Evolutionary conservation across 1,284 basidiomycete species (phyloP).

Genomic region (Ustilago hordei): DNA sequence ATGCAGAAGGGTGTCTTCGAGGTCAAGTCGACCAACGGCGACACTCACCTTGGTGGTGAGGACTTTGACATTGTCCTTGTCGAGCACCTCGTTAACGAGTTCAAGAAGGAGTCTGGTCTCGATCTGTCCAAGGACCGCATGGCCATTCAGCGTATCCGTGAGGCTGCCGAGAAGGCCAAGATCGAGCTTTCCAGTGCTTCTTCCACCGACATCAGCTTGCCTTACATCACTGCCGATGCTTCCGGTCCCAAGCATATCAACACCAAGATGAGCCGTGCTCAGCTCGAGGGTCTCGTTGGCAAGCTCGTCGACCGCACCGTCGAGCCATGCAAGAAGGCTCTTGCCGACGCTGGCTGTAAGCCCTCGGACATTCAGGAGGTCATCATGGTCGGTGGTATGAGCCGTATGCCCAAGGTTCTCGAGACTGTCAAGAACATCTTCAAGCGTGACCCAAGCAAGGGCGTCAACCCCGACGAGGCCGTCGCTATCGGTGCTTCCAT

Average conservation of each 20-base stretch:
- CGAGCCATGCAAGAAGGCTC: conserved; percentile 97
- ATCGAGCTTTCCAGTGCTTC: conserved; percentile 86
- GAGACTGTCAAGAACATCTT: conserved; percentile 94
- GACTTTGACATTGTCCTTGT: conserved; percentile 95
- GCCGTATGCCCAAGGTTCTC: conserved; percentile 93
- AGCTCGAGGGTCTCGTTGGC: conserved; percentile 87
- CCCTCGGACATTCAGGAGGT: conserved; percentile 92
- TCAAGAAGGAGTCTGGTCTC: conserved; percentile 91
- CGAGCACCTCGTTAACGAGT: conserved; percentile 86
- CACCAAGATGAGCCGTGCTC: conserved; percentile 73
- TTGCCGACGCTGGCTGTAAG: conserved; percentile 91
- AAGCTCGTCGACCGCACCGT: conserved; percentile 88
- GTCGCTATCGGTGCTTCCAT: conserved; percentile 93
- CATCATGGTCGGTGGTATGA: conserved; percentile 98
- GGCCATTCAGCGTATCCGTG: conserved; percentile 99
- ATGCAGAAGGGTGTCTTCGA: conserved; percentile 99
- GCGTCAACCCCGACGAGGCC: conserved; percentile 96
- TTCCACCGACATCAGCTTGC: conserved; percentile 76
- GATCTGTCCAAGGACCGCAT: conserved; percentile 88
- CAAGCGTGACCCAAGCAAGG: conserved; percentile 94
- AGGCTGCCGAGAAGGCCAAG: conserved; percentile 99
- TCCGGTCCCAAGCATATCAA: conserved; percentile 37
- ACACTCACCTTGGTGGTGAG: conserved; percentile 98
- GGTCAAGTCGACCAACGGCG: conserved; percentile 98
- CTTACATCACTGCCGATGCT: conserved; percentile 78